Base-by-base conservation (phyloP, 1,284 basidiomycete genomes). In the Apiotrichum montevideense region DNA sequence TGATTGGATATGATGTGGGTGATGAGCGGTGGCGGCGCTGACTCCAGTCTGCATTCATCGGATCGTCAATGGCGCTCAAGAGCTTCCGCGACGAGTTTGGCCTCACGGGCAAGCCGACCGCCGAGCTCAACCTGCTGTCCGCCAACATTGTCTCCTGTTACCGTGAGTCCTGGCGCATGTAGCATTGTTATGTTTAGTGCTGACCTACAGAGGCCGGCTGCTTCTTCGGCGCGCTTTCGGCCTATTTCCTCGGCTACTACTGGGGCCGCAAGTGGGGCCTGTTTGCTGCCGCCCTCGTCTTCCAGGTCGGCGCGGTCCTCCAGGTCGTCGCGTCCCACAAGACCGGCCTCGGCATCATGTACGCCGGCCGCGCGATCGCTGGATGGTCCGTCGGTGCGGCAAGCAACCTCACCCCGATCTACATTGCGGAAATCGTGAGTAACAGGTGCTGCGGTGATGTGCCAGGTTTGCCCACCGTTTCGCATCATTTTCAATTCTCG, bases 91-190 rank as follows among this genome's bases (percentile, higher is more conserved):
- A 53, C 39, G 68, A 69, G 55, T 72, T 70, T 39, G 53, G 58
- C 0, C 57, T 67, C 15, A 14, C 46, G 47, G 15, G 3, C 11
- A n/a, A 15, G 21, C 47, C 1, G 6, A 29, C 33, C 46, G 37
- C 21, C 21, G 21, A 21, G 21, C 21, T 21, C 21, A 21, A 21
- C 21, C 21, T 21, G 21, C 21, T 66, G 32, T 57, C 75, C 6
- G 77, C 78, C 8, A 81, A 81, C 63, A 77, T 81, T 34, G 79
- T 81, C 10, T 80, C 80, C 14, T 70, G 77, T 33, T 82, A 78
- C 66, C 80, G 21, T 21, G 21, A 21, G 21, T 21, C 21, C 21
- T 21, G 21, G 21, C 21, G 21, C 21, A 21, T 21, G 21, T 21
- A 21, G 21, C 21, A 21, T 21, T 21, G 63, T 65, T 34, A 60